phyloP scores from a whole-genome alignment of 768 basidiomycete species.

The Lactarius pseudohatsudake region DNA sequence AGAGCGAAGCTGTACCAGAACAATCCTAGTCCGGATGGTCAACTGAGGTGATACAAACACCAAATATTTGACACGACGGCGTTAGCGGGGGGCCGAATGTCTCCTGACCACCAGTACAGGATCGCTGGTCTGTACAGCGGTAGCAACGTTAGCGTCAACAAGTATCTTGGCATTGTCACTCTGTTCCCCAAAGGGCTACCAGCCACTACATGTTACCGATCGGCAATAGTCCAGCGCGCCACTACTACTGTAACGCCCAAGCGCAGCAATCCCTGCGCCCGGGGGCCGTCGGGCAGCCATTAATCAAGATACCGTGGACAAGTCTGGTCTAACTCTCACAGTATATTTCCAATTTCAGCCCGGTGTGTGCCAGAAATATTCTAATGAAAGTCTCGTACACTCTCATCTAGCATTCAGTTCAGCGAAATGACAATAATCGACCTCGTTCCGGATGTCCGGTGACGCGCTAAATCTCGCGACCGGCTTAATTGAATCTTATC shows the following conservation, averaged over 20 bases:
- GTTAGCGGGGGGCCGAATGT: not conserved
- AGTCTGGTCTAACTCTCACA: not conserved
- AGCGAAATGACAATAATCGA: not conserved
- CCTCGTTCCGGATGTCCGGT: not conserved
- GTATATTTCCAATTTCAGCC: not conserved
- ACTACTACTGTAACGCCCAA: not conserved
- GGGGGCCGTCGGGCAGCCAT: not conserved
- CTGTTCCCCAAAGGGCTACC: not conserved
- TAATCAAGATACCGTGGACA: not conserved
- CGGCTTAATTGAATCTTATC: constrained; percentile 6
- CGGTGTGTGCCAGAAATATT: not conserved
- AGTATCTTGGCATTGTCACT: not conserved
- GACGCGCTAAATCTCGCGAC: not conserved
- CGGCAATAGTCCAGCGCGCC: not conserved
- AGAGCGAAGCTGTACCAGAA: not conserved
- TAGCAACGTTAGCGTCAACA: no score
- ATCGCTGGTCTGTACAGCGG: not conserved
- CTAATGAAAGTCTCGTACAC: not conserved
- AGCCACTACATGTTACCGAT: constrained; percentile 6
- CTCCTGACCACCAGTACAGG: not conserved
- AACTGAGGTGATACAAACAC: not conserved
- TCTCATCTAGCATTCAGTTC: not conserved
- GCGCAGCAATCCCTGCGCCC: not conserved
- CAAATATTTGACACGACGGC: not conserved
- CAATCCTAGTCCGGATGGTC: not conserved